Evolutionary conservation across 2,329 filamentous ascomycete genomes (phyloP).

Genomic region (Xylariaceae sp.): DNA sequence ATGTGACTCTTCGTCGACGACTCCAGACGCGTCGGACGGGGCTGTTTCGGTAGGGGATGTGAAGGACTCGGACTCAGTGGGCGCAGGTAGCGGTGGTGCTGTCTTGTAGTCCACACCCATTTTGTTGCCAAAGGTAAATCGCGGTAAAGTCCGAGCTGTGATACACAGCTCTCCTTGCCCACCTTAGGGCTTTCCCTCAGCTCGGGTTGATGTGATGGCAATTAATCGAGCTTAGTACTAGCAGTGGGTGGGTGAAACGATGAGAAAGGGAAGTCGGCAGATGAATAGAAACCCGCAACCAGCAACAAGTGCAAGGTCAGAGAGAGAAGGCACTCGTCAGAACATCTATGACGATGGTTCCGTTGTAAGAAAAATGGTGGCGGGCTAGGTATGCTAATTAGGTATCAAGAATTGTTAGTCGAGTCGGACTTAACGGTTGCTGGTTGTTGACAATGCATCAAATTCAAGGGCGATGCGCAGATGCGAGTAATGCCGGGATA

Average conservation of each 20-base stretch:
- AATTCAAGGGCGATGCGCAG: conserved; percentile 1
- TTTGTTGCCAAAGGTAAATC: conserved; percentile 31
- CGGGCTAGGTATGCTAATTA: conserved; percentile 3
- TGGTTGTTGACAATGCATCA: not conserved
- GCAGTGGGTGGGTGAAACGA: not conserved
- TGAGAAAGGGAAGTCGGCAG: conserved; percentile 1
- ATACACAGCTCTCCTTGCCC: conserved; percentile 18
- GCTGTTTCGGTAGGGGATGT: conserved; percentile 58
- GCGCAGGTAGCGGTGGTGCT: conserved; percentile 66
- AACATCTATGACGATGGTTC: conserved; percentile 4
- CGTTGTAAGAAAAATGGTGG: conserved; percentile 3
- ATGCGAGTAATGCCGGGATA: conserved; percentile 1
- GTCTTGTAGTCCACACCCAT: conserved; percentile 54
- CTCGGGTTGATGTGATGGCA: conserved; percentile 1
- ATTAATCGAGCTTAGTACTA: conserved; percentile 1
- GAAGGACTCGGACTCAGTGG: conserved; percentile 66
- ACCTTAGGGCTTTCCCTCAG: conserved; percentile 7
- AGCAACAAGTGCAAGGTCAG: conserved; percentile 2
- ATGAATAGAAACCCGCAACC: conserved; percentile 5
- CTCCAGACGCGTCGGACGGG: conserved; percentile 59
- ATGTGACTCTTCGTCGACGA: conserved; percentile 64
- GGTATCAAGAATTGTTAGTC: conserved; percentile 8
- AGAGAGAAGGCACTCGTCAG: not conserved
- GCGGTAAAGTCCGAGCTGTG: conserved; percentile 17
- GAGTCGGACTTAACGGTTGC: not conserved